Conservation (phyloP, 768 basidiomycete species). For the Pulveroboletus sp. region DNA sequence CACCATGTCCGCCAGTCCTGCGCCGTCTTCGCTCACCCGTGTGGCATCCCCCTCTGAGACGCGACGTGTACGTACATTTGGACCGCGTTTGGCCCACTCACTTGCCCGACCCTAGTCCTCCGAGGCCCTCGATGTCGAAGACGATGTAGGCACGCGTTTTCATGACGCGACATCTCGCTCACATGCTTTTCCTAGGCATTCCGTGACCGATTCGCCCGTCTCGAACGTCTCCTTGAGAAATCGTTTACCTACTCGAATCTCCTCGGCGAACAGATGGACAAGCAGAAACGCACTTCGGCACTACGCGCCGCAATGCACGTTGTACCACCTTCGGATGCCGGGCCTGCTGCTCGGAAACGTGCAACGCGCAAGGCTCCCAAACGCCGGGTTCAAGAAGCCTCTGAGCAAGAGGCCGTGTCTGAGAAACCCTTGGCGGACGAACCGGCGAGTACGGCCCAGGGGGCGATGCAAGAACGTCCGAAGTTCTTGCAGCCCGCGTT, state of each 20-base stretch:
- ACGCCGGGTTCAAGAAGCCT: constrained; percentile 11
- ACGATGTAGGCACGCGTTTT: constrained; percentile 13
- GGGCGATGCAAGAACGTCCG: constrained; percentile 14
- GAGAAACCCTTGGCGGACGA: constrained; percentile 14
- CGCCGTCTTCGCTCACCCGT: constrained; percentile 11
- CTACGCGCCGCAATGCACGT: constrained; percentile 29
- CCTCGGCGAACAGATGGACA: constrained; percentile 74
- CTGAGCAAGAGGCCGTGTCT: not conserved
- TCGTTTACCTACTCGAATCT: constrained; percentile 74
- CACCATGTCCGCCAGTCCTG: constrained; percentile 23
- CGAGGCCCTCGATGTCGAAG: constrained; percentile 13
- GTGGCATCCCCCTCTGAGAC: constrained; percentile 22
- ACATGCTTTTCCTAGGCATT: constrained; percentile 39
- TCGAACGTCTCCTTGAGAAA: constrained; percentile 70
- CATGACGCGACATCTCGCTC: not conserved
- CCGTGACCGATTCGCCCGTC: constrained; percentile 46
- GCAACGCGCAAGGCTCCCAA: constrained; percentile 4
- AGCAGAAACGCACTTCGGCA: constrained; percentile 37
- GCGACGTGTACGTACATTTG: constrained; percentile 18
- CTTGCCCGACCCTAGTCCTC: constrained; percentile 11
- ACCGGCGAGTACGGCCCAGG: not conserved
- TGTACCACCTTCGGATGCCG: not conserved
- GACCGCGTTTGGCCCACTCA: not conserved
- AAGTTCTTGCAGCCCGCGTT: constrained; percentile 71
- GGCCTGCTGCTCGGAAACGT: constrained; percentile 14